Evolutionary conservation across 2,329 filamentous ascomycete genomes (phyloP).

Genomic region (Curvularia hawaiiensis): DNA sequence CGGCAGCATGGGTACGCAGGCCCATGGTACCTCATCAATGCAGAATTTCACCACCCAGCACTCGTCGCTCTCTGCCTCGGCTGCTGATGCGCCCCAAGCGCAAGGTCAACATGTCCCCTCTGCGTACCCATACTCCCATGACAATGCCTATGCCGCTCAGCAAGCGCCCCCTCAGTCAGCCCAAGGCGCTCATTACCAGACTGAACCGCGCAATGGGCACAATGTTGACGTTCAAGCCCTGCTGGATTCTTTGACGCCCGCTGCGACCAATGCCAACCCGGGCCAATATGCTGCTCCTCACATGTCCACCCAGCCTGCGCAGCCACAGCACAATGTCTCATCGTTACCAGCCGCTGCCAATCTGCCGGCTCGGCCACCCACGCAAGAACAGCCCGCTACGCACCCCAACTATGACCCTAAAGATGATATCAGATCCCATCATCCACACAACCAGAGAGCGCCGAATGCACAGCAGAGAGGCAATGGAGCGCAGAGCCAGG

Average conservation of each 20-base stretch:
- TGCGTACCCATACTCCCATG: slow-evolving; percentile 43
- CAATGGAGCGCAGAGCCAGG: slow-evolving; percentile 27
- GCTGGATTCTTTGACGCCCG: slow-evolving; percentile 51
- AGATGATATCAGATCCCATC: slow-evolving; percentile 57
- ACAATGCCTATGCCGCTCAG: slow-evolving; percentile 42
- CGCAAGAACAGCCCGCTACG: slow-evolving; percentile 55
- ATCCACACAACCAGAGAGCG: slow-evolving; percentile 53
- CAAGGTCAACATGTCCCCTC: slow-evolving; percentile 37
- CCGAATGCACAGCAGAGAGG: slow-evolving; percentile 39
- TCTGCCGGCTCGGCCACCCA: slow-evolving; percentile 55
- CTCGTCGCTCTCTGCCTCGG: slow-evolving; percentile 38
- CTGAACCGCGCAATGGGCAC: slow-evolving; percentile 33
- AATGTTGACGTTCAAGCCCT: slow-evolving; percentile 54
- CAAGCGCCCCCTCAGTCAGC: slow-evolving; percentile 37
- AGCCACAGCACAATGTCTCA: slow-evolving; percentile 42
- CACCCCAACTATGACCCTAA: slow-evolving; percentile 55
- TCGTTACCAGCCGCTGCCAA: slow-evolving; percentile 47
- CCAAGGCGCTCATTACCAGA: slow-evolving; percentile 36
- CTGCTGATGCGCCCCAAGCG: slow-evolving; percentile 43
- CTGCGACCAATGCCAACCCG: slow-evolving; percentile 37
- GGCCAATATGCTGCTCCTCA: slow-evolving; percentile 44
- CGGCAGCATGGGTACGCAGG: slow-evolving; percentile 30
- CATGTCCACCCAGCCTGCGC: slow-evolving; percentile 37
- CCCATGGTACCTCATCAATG: slow-evolving; percentile 47
- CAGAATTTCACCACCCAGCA: slow-evolving; percentile 44